Base-by-base conservation (phyloP, 2,329 filamentous ascomycete genomes). In the Penicillium expansum region DNA sequence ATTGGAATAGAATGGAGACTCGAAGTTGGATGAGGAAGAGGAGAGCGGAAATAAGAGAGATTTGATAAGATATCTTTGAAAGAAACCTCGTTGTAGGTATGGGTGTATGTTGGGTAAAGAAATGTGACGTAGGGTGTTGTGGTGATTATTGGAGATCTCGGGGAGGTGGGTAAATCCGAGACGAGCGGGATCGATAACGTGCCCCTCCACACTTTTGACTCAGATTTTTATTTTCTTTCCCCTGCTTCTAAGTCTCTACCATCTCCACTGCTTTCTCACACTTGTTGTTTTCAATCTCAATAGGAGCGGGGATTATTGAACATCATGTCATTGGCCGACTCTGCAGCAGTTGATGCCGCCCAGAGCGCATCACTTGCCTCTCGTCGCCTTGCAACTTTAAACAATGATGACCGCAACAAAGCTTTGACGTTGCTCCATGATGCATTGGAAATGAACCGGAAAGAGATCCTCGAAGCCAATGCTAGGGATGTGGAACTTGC, bases 301-400 rank as follows among this genome's bases (percentile, higher is more conserved):
- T 13, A 47, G 13, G 43, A 45, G 18, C 18, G 13, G 29, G 32
- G 18, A 22, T 33, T 22, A 22, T 33, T 47, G 13, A 8, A 38
- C n/a, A 35, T 27, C 29, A 96, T 97, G 94, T 96, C 93, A 64
- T 82, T 97, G 57, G 96, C 92, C 48, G 92, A 90, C 74, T 90
- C 89, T 52, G 88, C 88, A 32, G 90, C 93, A 47, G 79, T 84
- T 54, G 86, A 92, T 63, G 89, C 90, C 51, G 93, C 93, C 37
- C 82, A 82, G 67, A 83, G 87, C 47, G 93, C 93, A 60, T 92
- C 92, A 69, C 77, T 83, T 45, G 91, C 93, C 16, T 96, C 94
- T 32, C 89, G 91, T 71, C 84, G 85, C 51, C 85, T 99, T 43
- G 91, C 92, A 48, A 89, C 90, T 1, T 85, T 97, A 48, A 83